These are phyloP conservation scores for Kodamaea kakaduensis DNA, from an alignment of 805 yeast species.

Conservation along the genomic window DNA sequence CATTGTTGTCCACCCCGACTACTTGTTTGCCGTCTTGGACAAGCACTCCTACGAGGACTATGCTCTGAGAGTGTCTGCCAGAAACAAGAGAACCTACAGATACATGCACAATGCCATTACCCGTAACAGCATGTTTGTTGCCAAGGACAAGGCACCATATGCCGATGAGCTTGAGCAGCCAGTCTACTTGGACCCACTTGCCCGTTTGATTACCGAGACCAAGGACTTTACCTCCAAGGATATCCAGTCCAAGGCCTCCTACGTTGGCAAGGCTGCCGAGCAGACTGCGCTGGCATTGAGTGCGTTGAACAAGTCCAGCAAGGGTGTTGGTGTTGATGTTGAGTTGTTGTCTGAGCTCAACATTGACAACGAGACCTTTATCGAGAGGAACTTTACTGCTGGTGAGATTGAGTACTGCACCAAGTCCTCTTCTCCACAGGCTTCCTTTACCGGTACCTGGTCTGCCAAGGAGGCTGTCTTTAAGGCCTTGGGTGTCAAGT, in stretches of 20 bases:
- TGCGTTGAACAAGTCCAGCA: constrained; percentile 51
- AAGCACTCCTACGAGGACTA: constrained; percentile 68
- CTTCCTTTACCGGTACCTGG: constrained; percentile 98
- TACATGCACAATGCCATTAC: constrained; percentile 95
- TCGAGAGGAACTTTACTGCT: constrained; percentile 87
- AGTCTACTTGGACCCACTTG: constrained; percentile 95
- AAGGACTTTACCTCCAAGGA: constrained; percentile 47
- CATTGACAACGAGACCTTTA: constrained; percentile 82
- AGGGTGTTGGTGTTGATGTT: constrained; percentile 94
- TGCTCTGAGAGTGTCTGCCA: constrained; percentile 61
- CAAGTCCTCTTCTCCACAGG: constrained; percentile 69
- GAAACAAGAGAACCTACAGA: constrained; percentile 88
- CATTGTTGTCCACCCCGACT: constrained; percentile 86
- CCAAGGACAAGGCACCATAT: constrained; percentile 94
- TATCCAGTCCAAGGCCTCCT: constrained; percentile 45
- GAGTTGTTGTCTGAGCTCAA: constrained; percentile 82
- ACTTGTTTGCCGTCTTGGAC: constrained; percentile 80
- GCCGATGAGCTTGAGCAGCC: constrained; percentile 78
- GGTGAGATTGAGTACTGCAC: constrained; percentile 77
- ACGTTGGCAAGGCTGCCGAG: constrained; percentile 45
- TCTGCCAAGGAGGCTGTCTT: constrained; percentile 99
- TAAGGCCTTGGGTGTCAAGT: constrained; percentile 85
- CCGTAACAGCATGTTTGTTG: constrained; percentile 84
- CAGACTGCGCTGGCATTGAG: constrained; percentile 64
- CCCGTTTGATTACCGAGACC: constrained; percentile 55